Percentiles rank a stretch among this genome's conserved stretches.
These are phyloP conservation scores for Chytridium lagenaria DNA, from an alignment of 371 early-diverging fungal species.

Conservation along the genomic window DNA sequence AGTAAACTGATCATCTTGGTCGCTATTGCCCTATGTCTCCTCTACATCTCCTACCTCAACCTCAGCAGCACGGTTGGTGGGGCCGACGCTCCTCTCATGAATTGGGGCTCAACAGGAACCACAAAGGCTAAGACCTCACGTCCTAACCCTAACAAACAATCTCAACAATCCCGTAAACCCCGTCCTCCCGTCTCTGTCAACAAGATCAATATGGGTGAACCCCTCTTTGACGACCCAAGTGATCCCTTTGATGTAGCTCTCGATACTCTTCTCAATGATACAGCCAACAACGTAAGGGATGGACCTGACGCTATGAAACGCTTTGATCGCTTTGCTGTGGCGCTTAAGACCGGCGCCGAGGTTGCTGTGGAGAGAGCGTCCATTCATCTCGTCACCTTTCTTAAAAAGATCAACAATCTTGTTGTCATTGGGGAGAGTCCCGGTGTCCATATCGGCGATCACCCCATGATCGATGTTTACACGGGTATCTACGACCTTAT, in stretches of 20 bases:
- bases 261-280: not conserved
- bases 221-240: constrained; percentile 3
- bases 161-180: not conserved
- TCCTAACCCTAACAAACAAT: not conserved
- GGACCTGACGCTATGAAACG: not conserved
- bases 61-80: not conserved
- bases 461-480: constrained; percentile 52
- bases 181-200: not conserved
- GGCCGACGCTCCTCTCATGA: not conserved
- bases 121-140: not conserved
- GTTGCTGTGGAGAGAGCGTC: constrained; percentile 49
- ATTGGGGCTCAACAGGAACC: not conserved
- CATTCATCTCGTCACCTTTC: constrained; percentile 58
- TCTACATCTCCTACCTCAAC: constrained; percentile 17
- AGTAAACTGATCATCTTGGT: constrained; percentile 1
- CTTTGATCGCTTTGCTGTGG: constrained; percentile 51
- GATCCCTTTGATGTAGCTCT: not conserved
- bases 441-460: constrained; percentile 39
- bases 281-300: not conserved
- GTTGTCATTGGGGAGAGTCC: constrained; percentile 56
- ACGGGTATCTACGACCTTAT: constrained; percentile 41
- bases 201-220: not conserved
- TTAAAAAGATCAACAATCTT: constrained; percentile 42
- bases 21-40: not conserved
- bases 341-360: constrained; percentile 59